phyloP scores from a whole-genome alignment of 176 grass and related monocot genomes.

The Oropetium thomaeum region DNA sequence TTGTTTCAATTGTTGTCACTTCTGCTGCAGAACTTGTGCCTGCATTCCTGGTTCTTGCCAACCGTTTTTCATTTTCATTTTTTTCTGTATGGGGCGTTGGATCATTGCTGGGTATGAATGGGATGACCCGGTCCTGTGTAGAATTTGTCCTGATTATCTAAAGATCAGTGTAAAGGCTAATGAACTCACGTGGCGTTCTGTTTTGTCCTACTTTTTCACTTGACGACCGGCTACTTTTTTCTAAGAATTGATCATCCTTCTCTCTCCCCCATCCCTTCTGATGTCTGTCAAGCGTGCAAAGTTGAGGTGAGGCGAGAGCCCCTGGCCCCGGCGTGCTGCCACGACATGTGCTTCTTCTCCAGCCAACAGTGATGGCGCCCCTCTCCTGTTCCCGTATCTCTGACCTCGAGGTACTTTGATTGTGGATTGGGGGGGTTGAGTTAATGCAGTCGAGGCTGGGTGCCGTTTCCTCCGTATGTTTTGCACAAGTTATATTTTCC shows the following conservation, averaged over 20 bases:
- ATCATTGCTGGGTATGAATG: background rate
- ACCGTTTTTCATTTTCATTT: background rate
- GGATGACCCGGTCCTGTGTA: background rate
- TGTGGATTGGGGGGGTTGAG: background rate
- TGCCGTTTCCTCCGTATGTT: background rate
- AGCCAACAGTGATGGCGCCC: background rate
- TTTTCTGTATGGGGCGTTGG: background rate
- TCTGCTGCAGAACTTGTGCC: background rate
- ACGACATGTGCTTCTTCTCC: background rate
- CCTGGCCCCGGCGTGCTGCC: background rate
- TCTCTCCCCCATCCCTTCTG: background rate
- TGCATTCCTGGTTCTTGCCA: background rate
- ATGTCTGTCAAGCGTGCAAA: background rate
- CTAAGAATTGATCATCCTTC: too few species aligned
- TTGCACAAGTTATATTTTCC: background rate
- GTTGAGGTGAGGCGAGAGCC: background rate
- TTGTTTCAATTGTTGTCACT: background rate
- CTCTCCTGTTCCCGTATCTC: background rate
- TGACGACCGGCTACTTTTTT: background rate
- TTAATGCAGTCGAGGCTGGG: background rate
- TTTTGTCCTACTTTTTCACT: background rate
- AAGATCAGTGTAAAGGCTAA: background rate
- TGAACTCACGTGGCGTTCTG: background rate
- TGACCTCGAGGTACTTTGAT: constrained; percentile 17
- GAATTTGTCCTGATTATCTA: background rate